Conservation (phyloP, 805 yeast genomes). For the Isabelozyma rhagii region DNA sequence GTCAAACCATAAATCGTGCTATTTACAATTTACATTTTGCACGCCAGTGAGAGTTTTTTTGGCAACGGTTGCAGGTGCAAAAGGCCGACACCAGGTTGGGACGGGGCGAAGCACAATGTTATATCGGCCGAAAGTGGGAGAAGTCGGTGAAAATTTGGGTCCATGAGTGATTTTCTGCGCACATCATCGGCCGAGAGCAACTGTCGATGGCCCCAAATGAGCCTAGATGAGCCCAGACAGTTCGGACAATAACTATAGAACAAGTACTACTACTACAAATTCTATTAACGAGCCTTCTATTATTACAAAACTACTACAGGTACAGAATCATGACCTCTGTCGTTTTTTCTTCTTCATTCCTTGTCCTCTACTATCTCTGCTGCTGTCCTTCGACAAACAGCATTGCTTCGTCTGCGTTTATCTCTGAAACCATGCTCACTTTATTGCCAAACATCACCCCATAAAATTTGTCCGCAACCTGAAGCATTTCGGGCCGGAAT, state of each 20-base stretch:
- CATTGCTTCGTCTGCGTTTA: slow-evolving; percentile 69
- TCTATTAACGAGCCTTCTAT: too few relatives aligned
- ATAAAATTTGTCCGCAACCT: slow-evolving; percentile 80
- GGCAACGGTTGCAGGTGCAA: not conserved
- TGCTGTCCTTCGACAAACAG: slow-evolving; percentile 59
- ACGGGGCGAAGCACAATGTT: not conserved
- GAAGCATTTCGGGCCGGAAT: slow-evolving; percentile 88
- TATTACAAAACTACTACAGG: too few relatives aligned
- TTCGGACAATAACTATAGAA: too few relatives aligned
- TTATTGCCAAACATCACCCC: slow-evolving; percentile 85
- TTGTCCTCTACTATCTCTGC: not conserved
- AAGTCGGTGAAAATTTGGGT: too few relatives aligned
- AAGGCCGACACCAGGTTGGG: not conserved
- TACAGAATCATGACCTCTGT: too few relatives aligned
- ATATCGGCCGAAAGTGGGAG: too few relatives aligned
- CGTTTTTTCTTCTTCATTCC: not conserved
- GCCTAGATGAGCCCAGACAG: too few relatives aligned
- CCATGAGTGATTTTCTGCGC: too few relatives aligned
- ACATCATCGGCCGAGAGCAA: too few relatives aligned
- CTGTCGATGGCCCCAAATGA: too few relatives aligned
- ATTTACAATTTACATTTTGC: not conserved
- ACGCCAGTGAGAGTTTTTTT: not conserved
- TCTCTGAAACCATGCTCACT: slow-evolving; percentile 73
- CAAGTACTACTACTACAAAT: too few relatives aligned
- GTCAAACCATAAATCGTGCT: not conserved